phyloP scores from a whole-genome alignment of 2,329 filamentous ascomycete species.

The Dactylellina cionopaga region DNA sequence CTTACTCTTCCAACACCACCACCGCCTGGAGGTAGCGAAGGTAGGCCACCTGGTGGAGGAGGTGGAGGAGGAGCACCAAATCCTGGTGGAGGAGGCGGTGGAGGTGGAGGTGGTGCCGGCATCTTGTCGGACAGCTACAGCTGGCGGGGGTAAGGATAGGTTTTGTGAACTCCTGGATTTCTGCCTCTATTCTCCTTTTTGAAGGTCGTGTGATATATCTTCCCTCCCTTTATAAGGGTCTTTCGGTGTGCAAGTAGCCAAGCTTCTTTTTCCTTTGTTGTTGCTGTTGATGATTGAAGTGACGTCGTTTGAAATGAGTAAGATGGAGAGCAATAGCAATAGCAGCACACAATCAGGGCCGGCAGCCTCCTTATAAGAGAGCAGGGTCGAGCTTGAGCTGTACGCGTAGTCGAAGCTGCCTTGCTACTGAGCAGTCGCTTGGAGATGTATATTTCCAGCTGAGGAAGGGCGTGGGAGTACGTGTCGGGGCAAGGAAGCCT shows the following conservation, averaged over 20 bases:
- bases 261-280: no score
- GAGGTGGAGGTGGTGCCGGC: slow-evolving; percentile 51
- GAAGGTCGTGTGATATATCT: background rate
- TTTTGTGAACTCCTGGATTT: background rate
- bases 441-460: slow-evolving; percentile 15
- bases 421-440: slow-evolving; percentile 6
- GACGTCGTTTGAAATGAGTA: background rate
- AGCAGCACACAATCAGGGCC: slow-evolving; percentile 1
- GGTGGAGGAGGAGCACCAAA: slow-evolving; percentile 54
- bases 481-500: slow-evolving; percentile 34
- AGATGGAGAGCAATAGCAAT: background rate
- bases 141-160: slow-evolving; percentile 1
- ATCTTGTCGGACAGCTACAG: slow-evolving; percentile 11
- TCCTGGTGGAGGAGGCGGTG: slow-evolving; percentile 53
- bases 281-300: background rate
- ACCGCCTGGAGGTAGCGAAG: slow-evolving; percentile 38
- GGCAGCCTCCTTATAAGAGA: slow-evolving; percentile 7
- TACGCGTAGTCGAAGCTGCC: slow-evolving; percentile 33
- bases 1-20: slow-evolving; percentile 43
- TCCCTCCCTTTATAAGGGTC: background rate
- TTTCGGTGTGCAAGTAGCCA: background rate
- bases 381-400: background rate
- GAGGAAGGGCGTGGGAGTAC: no score
- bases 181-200: background rate
- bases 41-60: slow-evolving; percentile 53